phyloP scores from a whole-genome alignment of 306 rosid genomes.

The Lupinus albus region DNA sequence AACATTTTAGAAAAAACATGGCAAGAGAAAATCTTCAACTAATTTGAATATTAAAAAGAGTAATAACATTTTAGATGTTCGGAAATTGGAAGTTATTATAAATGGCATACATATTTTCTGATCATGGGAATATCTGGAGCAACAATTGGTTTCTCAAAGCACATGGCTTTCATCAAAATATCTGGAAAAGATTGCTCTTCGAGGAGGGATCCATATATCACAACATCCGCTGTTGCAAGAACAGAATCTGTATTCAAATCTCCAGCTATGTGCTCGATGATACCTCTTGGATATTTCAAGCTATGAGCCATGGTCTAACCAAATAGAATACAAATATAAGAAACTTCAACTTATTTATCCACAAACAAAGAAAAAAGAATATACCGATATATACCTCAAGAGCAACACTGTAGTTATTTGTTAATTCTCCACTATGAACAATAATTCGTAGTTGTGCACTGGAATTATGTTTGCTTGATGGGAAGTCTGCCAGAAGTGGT shows the following conservation, averaged over 20 bases:
- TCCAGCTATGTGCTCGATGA: constrained; percentile 71
- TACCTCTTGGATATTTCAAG: constrained; percentile 76
- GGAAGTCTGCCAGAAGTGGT: constrained; percentile 63
- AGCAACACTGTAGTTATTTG: constrained; percentile 68
- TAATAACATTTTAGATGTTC: no score
- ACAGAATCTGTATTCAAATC: constrained; percentile 63
- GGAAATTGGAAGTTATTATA: no score
- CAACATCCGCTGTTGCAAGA: constrained; percentile 64
- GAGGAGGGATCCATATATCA: constrained; percentile 83
- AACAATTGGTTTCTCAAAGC: constrained; percentile 84
- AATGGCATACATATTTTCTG: constrained; percentile 64
- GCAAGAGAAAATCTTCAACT: constrained; percentile 18
- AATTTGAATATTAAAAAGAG: not conserved
- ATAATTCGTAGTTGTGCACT: constrained; percentile 59
- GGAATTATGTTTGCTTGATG: constrained; percentile 49
- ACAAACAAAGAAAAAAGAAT: constrained; percentile 4
- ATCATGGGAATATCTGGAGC: constrained; percentile 84
- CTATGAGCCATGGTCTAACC: constrained; percentile 68
- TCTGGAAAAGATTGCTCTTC: constrained; percentile 88
- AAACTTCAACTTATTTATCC: constrained; percentile 38
- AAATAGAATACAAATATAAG: constrained; percentile 44
- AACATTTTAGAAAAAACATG: constrained; percentile 37
- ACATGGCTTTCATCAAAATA: constrained; percentile 82
- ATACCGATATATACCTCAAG: constrained; percentile 74
- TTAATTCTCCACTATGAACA: constrained; percentile 71